Evolutionary conservation across 345 rosid genomes (phyloP).

Genomic region (Ceriops tagal): DNA sequence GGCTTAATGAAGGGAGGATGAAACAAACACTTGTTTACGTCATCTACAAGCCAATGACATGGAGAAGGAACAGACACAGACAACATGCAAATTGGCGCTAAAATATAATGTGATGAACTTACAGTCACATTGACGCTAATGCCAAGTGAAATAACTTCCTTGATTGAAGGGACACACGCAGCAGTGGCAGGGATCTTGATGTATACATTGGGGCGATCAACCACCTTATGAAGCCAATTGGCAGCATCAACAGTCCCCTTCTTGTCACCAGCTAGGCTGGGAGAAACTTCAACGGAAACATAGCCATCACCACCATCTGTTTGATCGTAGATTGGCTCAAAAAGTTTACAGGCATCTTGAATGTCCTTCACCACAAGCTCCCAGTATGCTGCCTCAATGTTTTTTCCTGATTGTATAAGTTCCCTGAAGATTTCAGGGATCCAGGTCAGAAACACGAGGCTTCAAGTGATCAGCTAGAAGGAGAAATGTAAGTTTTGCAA

Average conservation of each 20-base stretch:
- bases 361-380: conserved; percentile 97
- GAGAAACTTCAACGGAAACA: conserved; percentile 98
- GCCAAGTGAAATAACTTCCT: conserved; percentile 82
- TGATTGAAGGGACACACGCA: conserved; percentile 82
- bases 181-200: conserved; percentile 96
- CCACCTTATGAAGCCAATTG: conserved; percentile 83
- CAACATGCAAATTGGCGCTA: too few relatives aligned
- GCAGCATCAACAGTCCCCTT: conserved; percentile 85
- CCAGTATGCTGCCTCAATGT: conserved; percentile 90
- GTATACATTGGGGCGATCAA: conserved; percentile 78
- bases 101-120: conserved; percentile 25
- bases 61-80: too few relatives aligned
- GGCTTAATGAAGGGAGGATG: not conserved
- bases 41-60: too few relatives aligned
- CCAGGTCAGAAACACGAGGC: conserved; percentile 2
- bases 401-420: conserved; percentile 84
- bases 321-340: conserved; percentile 86
- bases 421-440: conserved; percentile 45
- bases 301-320: conserved; percentile 94
- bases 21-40: not conserved
- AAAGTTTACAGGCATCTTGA: conserved; percentile 95
- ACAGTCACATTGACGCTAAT: conserved; percentile 97
- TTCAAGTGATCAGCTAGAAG: not conserved
- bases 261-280: conserved; percentile 89
- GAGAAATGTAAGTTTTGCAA: not conserved